These are phyloP conservation scores for Candida sithepensis DNA, from an alignment of 805 yeast species.

Conservation along the genomic window DNA sequence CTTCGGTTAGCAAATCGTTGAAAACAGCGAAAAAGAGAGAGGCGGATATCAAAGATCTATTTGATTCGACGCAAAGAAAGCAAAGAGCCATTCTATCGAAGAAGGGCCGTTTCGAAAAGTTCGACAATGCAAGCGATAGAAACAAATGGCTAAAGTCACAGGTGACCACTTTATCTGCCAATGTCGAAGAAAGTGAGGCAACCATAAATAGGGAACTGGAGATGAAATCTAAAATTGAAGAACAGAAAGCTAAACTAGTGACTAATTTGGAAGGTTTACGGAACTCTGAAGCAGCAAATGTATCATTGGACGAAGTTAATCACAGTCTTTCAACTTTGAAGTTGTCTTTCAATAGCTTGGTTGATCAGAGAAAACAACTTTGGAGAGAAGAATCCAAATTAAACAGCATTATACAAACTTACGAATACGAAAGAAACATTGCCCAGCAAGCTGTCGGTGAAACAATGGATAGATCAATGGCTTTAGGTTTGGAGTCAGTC, in stretches of 20 bases:
- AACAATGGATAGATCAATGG: slow-evolving; percentile 71
- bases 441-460: slow-evolving; percentile 62
- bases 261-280: slow-evolving; percentile 10
- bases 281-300: slow-evolving; percentile 7
- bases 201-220: slow-evolving; percentile 6
- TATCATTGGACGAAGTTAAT: slow-evolving; percentile 32
- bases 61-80: slow-evolving; percentile 40
- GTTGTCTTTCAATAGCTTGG: slow-evolving; percentile 38
- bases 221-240: slow-evolving; percentile 27
- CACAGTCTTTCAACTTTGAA: slow-evolving; percentile 32
- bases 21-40: slow-evolving; percentile 40
- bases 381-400: slow-evolving; percentile 79
- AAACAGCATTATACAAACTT: slow-evolving; percentile 52
- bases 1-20: slow-evolving; percentile 38
- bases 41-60: slow-evolving; percentile 34
- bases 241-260: slow-evolving; percentile 35
- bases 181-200: slow-evolving; percentile 11
- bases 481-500: slow-evolving; percentile 68
- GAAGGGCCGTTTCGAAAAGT: slow-evolving; percentile 64
- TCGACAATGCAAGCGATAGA: slow-evolving; percentile 52
- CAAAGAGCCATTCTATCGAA: slow-evolving; percentile 66
- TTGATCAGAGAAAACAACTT: slow-evolving; percentile 64
- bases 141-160: slow-evolving; percentile 63
- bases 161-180: slow-evolving; percentile 34
- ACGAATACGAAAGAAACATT: slow-evolving; percentile 48